These are phyloP conservation scores for Colletotrichum godetiae DNA, from an alignment of 2,329 filamentous ascomycete species.

Conservation along the genomic window DNA sequence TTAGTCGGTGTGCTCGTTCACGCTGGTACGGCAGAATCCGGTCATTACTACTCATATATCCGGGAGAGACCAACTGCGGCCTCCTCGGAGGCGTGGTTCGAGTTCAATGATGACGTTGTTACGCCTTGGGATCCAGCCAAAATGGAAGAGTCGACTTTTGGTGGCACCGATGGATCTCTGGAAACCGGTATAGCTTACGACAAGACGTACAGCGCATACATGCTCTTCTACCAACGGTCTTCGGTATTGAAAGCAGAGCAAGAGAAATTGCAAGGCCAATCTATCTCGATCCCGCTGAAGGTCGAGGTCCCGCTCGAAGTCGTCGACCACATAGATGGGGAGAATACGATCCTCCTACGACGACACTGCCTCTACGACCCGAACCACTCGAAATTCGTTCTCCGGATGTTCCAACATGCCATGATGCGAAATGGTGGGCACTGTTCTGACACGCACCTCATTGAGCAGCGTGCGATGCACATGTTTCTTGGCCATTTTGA, in stretches of 20 bases:
- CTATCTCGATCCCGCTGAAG: conserved; percentile 53
- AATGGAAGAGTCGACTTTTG: conserved; percentile 83
- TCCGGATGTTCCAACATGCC: conserved; percentile 68
- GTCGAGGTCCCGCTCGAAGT: conserved; percentile 58
- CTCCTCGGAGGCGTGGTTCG: conserved; percentile 75
- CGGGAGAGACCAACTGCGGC: conserved; percentile 76
- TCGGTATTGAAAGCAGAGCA: conserved; percentile 70
- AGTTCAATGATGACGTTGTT: conserved; percentile 94
- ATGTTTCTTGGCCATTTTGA: conserved; percentile 76
- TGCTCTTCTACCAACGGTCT: conserved; percentile 94
- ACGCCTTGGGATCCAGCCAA: conserved; percentile 77
- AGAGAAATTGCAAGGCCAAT: conserved; percentile 52
- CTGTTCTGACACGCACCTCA: conserved; percentile 52
- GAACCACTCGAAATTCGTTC: conserved; percentile 75
- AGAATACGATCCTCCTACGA: conserved; percentile 80
- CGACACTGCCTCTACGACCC: conserved; percentile 85
- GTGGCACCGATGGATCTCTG: conserved; percentile 69
- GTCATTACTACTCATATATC: conserved; percentile 97
- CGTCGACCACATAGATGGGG: conserved; percentile 71
- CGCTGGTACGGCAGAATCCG: conserved; percentile 90
- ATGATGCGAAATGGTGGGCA: conserved; percentile 58
- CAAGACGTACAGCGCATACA: conserved; percentile 91
- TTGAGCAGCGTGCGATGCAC: conserved; percentile 62
- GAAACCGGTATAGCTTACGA: conserved; percentile 64
- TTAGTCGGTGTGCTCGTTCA: conserved; percentile 96